Conservation (phyloP, 2,329 filamentous ascomycete genomes). For the Talaromyces sp. region DNA sequence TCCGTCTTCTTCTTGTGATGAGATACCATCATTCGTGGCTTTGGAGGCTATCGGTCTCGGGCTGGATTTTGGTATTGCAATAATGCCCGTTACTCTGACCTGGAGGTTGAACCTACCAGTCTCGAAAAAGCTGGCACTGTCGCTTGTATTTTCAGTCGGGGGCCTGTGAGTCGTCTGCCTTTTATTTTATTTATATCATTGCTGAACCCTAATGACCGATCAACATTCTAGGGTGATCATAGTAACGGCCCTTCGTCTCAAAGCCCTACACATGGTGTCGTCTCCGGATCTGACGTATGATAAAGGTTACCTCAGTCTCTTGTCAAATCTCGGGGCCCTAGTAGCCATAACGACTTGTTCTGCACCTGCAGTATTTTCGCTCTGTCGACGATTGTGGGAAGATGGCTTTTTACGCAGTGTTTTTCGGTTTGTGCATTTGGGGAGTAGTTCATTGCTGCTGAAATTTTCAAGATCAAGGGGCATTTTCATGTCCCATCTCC, state of each 20-base stretch:
- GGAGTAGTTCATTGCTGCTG: neutral
- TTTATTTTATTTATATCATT: neutral
- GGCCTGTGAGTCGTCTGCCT: neutral
- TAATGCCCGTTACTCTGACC: neutral
- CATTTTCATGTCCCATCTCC: no score
- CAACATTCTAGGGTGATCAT: neutral
- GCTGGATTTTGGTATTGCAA: neutral
- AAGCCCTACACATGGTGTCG: neutral
- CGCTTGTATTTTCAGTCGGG: neutral
- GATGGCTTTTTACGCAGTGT: neutral
- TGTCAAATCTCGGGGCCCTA: slow-evolving; percentile 5
- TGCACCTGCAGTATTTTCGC: neutral
- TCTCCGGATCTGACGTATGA: slow-evolving; percentile 1
- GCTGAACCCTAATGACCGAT: neutral
- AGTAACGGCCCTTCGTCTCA: neutral
- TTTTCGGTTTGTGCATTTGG: neutral
- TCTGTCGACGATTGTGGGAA: neutral
- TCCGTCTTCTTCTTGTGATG: slow-evolving; percentile 8
- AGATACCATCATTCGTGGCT: neutral
- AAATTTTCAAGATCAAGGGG: no score
- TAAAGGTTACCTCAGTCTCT: slow-evolving; percentile 7
- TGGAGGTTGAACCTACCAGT: neutral
- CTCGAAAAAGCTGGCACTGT: neutral
- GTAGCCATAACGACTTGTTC: neutral
- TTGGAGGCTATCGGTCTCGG: slow-evolving; percentile 1